Conservation (phyloP, 805 yeast species). For the Scheffersomyces stipitis region DNA sequence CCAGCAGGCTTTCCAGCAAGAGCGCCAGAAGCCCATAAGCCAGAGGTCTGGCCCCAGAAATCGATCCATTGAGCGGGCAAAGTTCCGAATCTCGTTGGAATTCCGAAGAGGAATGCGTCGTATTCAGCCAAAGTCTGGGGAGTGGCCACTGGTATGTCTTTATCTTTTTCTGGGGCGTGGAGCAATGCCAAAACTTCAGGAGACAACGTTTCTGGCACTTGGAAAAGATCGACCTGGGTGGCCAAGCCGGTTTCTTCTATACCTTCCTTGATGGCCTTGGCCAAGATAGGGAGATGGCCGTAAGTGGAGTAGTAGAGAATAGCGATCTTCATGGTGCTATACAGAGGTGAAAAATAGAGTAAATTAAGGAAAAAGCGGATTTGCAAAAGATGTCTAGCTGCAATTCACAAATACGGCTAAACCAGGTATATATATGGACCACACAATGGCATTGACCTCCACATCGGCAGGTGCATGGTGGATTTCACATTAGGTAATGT, state of each 20-base stretch:
- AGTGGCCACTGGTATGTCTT: conserved; percentile 56
- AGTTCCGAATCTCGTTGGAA: conserved; percentile 79
- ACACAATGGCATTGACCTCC: too few relatives aligned
- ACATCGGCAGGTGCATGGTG: too few relatives aligned
- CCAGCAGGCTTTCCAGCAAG: conserved; percentile 75
- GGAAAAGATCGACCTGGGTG: conserved; percentile 68
- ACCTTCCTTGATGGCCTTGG: conserved; percentile 69
- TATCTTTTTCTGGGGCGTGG: conserved; percentile 66
- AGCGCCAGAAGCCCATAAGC: conserved; percentile 70
- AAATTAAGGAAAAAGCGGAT: too few relatives aligned
- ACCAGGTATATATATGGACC: too few relatives aligned
- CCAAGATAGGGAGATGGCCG: conserved; percentile 72
- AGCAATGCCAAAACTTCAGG: conserved; percentile 58
- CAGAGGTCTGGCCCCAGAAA: conserved; percentile 79
- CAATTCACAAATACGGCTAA: too few relatives aligned
- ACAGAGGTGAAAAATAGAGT: too few relatives aligned
- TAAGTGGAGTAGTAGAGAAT: conserved; percentile 79
- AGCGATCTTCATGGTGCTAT: conserved; percentile 58
- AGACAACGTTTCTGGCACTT: conserved; percentile 75
- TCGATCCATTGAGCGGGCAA: conserved; percentile 74
- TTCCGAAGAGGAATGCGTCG: conserved; percentile 75
- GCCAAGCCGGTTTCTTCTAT: conserved; percentile 60
- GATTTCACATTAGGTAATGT: too few relatives aligned
- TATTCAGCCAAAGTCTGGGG: conserved; percentile 54
- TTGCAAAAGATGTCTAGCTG: too few relatives aligned